Conservation (phyloP, 148 eudicot genomes). For the Bassia scoparia region DNA sequence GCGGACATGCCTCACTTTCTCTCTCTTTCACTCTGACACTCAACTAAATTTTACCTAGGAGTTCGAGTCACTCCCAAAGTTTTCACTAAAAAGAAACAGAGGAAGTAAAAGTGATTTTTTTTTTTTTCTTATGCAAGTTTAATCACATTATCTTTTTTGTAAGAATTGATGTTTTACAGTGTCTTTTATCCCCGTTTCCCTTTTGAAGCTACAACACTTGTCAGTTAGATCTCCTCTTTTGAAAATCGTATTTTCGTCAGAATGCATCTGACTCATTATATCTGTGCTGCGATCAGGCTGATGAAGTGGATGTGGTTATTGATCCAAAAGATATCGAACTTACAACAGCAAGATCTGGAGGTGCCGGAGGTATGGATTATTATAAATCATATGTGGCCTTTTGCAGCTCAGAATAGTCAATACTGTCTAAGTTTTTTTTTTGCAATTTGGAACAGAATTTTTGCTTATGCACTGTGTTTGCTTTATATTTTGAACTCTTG, state of each 20-base stretch:
- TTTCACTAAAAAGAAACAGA: too few species aligned
- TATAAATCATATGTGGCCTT: not conserved
- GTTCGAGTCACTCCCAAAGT: too few species aligned
- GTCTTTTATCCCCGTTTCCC: not conserved
- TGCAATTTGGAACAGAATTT: not conserved
- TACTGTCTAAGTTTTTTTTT: not conserved
- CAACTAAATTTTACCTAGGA: too few species aligned
- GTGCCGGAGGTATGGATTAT: conserved; percentile 86
- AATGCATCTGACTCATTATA: not conserved
- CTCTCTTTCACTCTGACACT: too few species aligned
- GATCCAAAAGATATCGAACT: conserved; percentile 98
- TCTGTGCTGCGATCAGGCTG: conserved; percentile 52
- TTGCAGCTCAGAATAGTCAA: too few species aligned
- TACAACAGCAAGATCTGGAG: conserved; percentile 95
- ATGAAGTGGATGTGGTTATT: conserved; percentile 94
- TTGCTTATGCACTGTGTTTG: not conserved
- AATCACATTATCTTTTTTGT: not conserved
- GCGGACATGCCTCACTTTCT: too few species aligned
- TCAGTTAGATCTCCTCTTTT: not conserved
- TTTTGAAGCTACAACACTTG: not conserved
- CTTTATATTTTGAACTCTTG: conserved; percentile 8
- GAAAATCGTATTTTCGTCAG: not conserved
- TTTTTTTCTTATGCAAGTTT: not conserved
- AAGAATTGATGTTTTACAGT: not conserved
- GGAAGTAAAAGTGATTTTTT: too few species aligned